Evolutionary conservation across 345 rosid species (phyloP).

Genomic region (Zanthoxylum bungeanum): DNA sequence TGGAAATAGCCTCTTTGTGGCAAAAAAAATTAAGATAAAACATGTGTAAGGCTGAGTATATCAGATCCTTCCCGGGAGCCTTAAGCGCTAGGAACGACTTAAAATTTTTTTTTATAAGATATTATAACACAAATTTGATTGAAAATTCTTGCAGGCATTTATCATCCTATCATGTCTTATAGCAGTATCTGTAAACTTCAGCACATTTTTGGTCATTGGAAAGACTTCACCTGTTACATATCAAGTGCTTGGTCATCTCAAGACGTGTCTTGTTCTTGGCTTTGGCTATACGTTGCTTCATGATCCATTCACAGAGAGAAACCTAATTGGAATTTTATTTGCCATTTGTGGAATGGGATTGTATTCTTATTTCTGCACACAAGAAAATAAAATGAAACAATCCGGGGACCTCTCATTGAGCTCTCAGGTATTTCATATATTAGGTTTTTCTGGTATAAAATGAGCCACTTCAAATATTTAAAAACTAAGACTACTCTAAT

Average conservation of each 20-base stretch:
- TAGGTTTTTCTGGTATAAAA: too few species aligned
- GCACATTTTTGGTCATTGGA: slow-evolving; percentile 97
- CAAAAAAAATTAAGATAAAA: too few species aligned
- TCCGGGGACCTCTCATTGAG: slow-evolving; percentile 44
- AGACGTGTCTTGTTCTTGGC: slow-evolving; percentile 87
- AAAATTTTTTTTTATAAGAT: too few species aligned
- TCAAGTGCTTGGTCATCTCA: slow-evolving; percentile 96
- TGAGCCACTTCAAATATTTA: too few species aligned
- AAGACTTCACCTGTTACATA: slow-evolving; percentile 97
- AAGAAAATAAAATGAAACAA: slow-evolving; percentile 76
- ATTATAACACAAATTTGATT: neutral
- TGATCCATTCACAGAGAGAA: slow-evolving; percentile 86
- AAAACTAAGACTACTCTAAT: too few species aligned
- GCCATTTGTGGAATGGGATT: slow-evolving; percentile 92
- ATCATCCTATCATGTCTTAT: slow-evolving; percentile 81
- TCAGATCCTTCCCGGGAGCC: too few species aligned
- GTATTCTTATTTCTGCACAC: slow-evolving; percentile 84
- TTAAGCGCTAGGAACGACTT: too few species aligned
- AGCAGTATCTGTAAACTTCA: slow-evolving; percentile 94
- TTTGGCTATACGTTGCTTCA: slow-evolving; percentile 88
- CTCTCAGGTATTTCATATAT: slow-evolving; percentile 46
- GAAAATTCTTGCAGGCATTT: slow-evolving; percentile 53
- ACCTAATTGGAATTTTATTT: slow-evolving; percentile 75
- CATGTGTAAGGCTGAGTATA: too few species aligned
- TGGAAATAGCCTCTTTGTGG: too few species aligned